These are phyloP conservation scores for Sporothrix protearum DNA, from an alignment of 2,329 filamentous ascomycete species.

Conservation along the genomic window DNA sequence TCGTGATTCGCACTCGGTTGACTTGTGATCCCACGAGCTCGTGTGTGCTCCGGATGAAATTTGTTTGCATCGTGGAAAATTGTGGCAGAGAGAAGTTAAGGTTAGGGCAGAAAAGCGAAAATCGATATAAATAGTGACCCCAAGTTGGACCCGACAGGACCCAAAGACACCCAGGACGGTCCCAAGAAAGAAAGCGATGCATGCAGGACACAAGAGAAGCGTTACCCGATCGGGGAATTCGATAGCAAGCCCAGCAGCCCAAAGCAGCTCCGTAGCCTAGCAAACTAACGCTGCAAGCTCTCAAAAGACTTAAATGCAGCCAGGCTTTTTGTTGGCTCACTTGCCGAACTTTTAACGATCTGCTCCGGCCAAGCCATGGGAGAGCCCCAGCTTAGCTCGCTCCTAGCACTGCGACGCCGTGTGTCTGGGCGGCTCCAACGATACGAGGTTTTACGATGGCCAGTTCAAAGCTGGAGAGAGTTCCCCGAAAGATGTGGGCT, in stretches of 20 bases:
- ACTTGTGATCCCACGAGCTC: background rate
- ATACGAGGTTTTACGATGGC: background rate
- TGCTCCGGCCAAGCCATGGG: background rate
- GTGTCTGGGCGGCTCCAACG: background rate
- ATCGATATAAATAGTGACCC: background rate
- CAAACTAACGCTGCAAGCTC: slow-evolving; percentile 5
- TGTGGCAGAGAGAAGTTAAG: background rate
- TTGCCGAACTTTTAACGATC: background rate
- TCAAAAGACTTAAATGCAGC: background rate
- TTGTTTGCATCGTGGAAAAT: background rate
- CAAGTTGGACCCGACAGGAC: background rate
- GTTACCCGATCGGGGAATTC: slow-evolving; percentile 1
- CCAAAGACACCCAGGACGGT: background rate
- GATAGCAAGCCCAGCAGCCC: background rate
- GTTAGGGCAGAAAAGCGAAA: background rate
- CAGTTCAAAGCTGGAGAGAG: background rate
- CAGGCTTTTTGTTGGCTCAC: background rate
- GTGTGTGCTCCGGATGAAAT: background rate
- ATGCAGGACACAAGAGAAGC: background rate
- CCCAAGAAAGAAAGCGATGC: background rate
- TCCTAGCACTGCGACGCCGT: background rate
- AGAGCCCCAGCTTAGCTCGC: background rate
- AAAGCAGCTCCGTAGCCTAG: background rate
- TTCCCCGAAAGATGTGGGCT: background rate
- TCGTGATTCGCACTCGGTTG: background rate